Base-by-base conservation (phyloP, 169 alveolate genomes). In the Plasmodium gallinaceum region DNA sequence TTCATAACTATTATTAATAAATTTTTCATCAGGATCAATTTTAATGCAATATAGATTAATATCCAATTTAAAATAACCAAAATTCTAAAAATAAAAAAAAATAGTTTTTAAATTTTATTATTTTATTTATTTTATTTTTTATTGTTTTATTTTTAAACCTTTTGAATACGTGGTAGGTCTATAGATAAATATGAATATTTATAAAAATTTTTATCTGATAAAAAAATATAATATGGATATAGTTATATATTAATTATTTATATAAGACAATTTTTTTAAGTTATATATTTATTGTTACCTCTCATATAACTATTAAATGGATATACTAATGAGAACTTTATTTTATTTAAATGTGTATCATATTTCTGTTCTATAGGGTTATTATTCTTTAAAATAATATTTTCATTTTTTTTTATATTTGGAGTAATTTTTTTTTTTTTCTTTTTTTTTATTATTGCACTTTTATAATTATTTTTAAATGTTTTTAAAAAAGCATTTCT, bases 1-100 rank as follows among this genome's bases (percentile, higher is more conserved):
- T 24, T 75, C 42, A 57, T 61, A 42, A 20, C 76, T 75, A 57
- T 39, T 8, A 8, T 74, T 61, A 7, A 45, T 45, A 57, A 26
- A 64, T 32, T 24, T 16, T 57, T 62, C 75, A 39, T 42, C 5
- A 16, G 75, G 73, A 5, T 9, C 26, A 16, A 75, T 75, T 20
- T 64, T 32, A 46, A 75, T 51, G 42, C 73, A 61, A 51, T 62
- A 75, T 20, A 75, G 10, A 32, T 20, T 75, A 16, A 75, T 26
- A 57, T 75, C 52, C 24, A 62, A 14, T 48, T 75, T 62, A 37
- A 62, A 48, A 52, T 46, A 51, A 26, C 14, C 22, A 8, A 64
- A 66, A 57, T 43, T 75, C 88, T 75, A 22, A 66, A 65, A 61
- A 51, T 24, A 14, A 39, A 16, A 16, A 10, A 51, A 52, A 18